These are phyloP conservation scores for Pseudozyma tsukubaensis DNA, from an alignment of 1,284 basidiomycete species.

Conservation along the genomic window DNA sequence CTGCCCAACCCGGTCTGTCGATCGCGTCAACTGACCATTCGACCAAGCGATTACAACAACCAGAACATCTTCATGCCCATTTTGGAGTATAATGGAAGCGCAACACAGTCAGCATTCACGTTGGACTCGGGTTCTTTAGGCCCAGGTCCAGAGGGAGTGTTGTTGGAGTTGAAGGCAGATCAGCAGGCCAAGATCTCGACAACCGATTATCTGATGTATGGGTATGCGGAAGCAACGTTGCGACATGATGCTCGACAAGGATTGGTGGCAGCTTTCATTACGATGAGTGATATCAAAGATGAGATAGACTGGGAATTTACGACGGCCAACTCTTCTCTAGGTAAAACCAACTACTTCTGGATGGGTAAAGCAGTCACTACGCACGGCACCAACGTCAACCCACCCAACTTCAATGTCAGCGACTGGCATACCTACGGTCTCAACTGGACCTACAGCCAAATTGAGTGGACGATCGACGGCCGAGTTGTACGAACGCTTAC, in stretches of 20 bases:
- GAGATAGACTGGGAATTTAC: constrained; percentile 61
- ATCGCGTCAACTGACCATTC: constrained; percentile 43
- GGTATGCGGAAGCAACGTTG: constrained; percentile 51
- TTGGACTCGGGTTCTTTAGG: constrained; percentile 61
- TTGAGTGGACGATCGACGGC: constrained; percentile 61
- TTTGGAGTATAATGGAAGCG: constrained; percentile 60
- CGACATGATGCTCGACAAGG: constrained; percentile 57
- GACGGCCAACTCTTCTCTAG: constrained; percentile 27
- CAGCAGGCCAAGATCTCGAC: constrained; percentile 60
- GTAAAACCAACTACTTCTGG: constrained; percentile 55
- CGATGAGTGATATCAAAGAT: constrained; percentile 56
- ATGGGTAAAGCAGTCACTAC: constrained; percentile 21
- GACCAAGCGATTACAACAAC: constrained; percentile 53
- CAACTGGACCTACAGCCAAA: constrained; percentile 54
- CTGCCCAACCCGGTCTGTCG: constrained; percentile 60
- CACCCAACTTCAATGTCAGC: constrained; percentile 29
- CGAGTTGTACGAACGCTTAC: constrained; percentile 49
- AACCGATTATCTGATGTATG: constrained; percentile 63
- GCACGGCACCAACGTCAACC: constrained; percentile 19
- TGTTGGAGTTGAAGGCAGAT: constrained; percentile 53
- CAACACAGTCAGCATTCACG: constrained; percentile 47
- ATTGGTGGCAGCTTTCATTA: constrained; percentile 60
- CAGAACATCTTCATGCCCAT: constrained; percentile 52
- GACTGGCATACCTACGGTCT: constrained; percentile 61
- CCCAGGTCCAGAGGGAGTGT: constrained; percentile 58